Base-by-base conservation (phyloP, 352 stramenopile species). In the Phytophthora agathidicida region DNA sequence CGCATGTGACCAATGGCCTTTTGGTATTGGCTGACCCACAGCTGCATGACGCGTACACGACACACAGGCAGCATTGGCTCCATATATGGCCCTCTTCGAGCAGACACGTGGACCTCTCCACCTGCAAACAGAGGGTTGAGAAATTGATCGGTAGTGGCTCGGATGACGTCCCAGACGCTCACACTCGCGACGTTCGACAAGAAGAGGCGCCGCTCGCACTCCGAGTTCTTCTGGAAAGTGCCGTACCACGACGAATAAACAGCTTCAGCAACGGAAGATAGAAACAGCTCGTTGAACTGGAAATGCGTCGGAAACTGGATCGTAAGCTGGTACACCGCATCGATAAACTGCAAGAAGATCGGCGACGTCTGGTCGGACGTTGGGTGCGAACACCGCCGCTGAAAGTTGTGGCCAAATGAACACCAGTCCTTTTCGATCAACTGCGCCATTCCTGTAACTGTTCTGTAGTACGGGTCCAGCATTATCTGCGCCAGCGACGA, bases 261-360 rank as follows among this genome's bases (percentile, higher is more conserved):
- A 42, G 98, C 94, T 56, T 99, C 96, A 0, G 94, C 96, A 9
- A 99, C 77, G 6, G 91, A 87, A 22, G 98, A 81, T 16, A 99
- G 68, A 31, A 97, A 81, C 11, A 91, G 58, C 65, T 97, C 86
- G 71, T 98, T 99, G 70, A 99, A 99, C 71, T 99, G 97, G 67
- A 99, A 99, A 60, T 93, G 89, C 5, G 92, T 94, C 11, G 98
- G 98, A 51, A 98, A 99, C 61, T 99, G 96, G 31, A 97, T 76
- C 10, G 98, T 90, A 19, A 99, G 71, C 73, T 99, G 97, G 64
- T 97, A 99, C 22, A 99, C 93, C 50, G 89, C 98, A 75, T 99
- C 97, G 13, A 99, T 73, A 70, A 99, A 99, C 67, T 99, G 97
- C 32, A 99, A 70, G 77, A 99, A 99, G 38, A 99, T 97, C 3